Evolutionary conservation across 352 stramenopile species (phyloP).

Genomic region (Phytophthora sojae): DNA sequence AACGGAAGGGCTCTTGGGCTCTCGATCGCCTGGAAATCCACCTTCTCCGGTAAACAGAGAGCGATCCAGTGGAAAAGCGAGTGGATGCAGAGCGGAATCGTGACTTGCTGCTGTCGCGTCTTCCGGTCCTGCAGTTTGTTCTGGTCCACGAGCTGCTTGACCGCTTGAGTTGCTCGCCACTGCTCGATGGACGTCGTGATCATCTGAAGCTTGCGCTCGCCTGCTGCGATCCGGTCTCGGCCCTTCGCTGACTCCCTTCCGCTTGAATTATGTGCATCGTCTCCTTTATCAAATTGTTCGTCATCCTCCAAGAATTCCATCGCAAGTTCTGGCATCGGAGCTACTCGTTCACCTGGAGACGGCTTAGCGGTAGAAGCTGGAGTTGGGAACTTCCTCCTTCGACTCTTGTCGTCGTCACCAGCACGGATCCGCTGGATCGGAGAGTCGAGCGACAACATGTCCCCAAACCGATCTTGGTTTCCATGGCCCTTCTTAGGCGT

Average conservation of each 20-base stretch:
- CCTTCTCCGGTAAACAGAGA: conserved; percentile 39
- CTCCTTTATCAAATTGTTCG: neutral
- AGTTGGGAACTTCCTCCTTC: neutral
- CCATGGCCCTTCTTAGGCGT: neutral
- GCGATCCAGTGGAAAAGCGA: conserved; percentile 63
- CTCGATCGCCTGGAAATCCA: conserved; percentile 22
- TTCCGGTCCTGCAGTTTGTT: conserved; percentile 34
- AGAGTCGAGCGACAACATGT: conserved; percentile 48
- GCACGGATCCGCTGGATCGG: conserved; percentile 5
- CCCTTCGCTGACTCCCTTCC: neutral
- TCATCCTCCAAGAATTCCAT: neutral
- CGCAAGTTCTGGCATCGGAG: neutral
- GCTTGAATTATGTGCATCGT: neutral
- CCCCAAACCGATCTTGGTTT: conserved; percentile 50
- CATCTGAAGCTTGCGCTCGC: conserved; percentile 31
- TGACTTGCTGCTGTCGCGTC: conserved; percentile 25
- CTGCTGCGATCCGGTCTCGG: neutral
- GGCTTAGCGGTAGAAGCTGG: neutral
- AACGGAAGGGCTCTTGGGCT: conserved; percentile 38
- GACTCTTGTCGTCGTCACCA: neutral
- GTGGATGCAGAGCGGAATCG: conserved; percentile 43
- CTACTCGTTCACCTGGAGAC: neutral
- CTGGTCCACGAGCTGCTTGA: conserved; percentile 42
- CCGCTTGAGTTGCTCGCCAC: conserved; percentile 48
- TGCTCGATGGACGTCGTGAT: conserved; percentile 53